Evolutionary conservation across 1,139 yeast genomes (phyloP), one percentile per base, ranked within the genome.

Genomic region (Pichiaceae sp.): DNA sequence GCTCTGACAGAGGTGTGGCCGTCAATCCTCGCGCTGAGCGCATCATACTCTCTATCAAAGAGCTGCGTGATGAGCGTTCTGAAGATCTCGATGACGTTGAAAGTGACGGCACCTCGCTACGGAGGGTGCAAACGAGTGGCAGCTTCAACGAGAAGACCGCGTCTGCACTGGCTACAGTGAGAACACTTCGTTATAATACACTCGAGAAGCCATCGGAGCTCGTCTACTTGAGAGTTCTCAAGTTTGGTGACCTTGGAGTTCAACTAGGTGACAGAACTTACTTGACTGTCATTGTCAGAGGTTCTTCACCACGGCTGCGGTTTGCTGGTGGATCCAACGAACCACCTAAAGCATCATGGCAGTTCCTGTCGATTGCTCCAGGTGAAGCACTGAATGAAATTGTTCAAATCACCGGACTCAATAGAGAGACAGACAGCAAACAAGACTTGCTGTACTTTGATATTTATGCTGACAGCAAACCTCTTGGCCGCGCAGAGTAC

Each of bases 21-120:
- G 72, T 82, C 26, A 84, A 84, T 45, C 91, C 93, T 24, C 70
- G 93, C 56, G 91, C 94, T 7, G 87, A 81, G 49, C 72, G 70
- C 42, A 66, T 85, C 49, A 72, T 76, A 27, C 73, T 85, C 18
- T 70, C 86, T 3, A 75, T 84, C 33, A 84, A 83, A 57, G 94
- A 84, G 55, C 74, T 83, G 50, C 76, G 72, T 55, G 78, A 74
- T 44, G 77, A 76, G 42, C 12, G 31, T 2, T 29, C 19, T 23
- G 17, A 7, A 8, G 35, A 19, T 4, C 9, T 15, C 17, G 18
- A 29, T 8, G 20, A 15, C 20, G n/a, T 8, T 9, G 20, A 29
- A 9, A 26, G 29, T 26, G 28, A 25, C 28, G 16, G 28, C 8
- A 8, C 28, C 28, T 25, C 28, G 8, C 14, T 25, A 6, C 8